Evolutionary conservation across 495 filamentous ascomycete species (phyloP), one percentile per base, ranked within the genome.

Genomic region (Hyaloscypha variabilis): DNA sequence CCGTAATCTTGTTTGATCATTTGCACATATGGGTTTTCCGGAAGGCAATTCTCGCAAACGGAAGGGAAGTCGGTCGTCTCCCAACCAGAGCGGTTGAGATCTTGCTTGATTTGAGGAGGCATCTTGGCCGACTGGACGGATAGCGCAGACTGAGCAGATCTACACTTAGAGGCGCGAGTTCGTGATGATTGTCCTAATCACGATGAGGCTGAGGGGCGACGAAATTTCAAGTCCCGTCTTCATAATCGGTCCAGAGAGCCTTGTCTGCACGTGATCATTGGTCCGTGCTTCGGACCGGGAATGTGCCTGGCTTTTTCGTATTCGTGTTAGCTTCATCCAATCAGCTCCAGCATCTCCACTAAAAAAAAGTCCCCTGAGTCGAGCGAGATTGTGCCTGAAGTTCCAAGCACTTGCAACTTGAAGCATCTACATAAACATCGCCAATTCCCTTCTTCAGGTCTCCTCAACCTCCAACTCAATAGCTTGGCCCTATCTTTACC

Each of bases 1-100:
- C 93, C 95, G 67, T 92, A 84, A 75, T 98, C 94, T 74, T 97
- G 91, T 75, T 99, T 99, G 54, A 98, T 82, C 93, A 99, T 97
- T 76, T 97, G 94, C 51, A 99, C 95, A 76, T 96, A 98, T 6
- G 93, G 95, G 73, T 98, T 98, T 63, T 96, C 92, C 39, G 95
- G 94, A 6, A 99, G 88, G 75, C 96, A 99, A 74, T 79, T 82
- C 68, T 86, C 84, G 76, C 84, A 88, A 46, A 89, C 83, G 5
- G 85, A 87, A 34, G 86, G 87, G 74, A 90, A 90, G 79, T 91
- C 93, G 26, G 95, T 97, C 34, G 90, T 89, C 77, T 99, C 95
- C 91, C 92, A 96, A 34, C 95, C 95, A 2, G 93, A 94, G 55
- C 96, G 88, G 80, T 99, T 99, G 30, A 98, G 84, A 73, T 99